Conservation (phyloP, 306 rosid genomes). For the Quercus gilva region DNA sequence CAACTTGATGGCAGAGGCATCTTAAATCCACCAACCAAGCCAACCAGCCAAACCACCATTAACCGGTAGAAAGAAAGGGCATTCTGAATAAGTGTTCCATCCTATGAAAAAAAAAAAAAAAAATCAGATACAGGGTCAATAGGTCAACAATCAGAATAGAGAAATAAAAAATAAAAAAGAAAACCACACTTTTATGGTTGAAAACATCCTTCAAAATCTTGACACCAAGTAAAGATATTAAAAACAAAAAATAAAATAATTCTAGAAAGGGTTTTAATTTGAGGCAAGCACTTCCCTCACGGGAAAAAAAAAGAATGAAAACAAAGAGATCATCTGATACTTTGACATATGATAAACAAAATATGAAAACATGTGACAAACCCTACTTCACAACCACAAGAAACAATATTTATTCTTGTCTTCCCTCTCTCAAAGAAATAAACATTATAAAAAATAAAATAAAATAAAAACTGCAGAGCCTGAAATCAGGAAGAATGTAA, state of each 20-base stretch:
- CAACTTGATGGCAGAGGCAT: constrained; percentile 86
- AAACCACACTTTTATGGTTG: not conserved
- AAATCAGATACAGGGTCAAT: constrained; percentile 11
- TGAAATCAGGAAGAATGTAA: not conserved
- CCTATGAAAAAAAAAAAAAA: constrained; percentile 44
- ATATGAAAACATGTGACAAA: not conserved
- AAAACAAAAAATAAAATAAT: not conserved
- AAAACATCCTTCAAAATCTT: not conserved
- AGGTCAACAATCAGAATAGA: constrained; percentile 11
- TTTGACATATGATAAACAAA: not conserved
- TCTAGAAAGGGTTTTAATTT: not conserved
- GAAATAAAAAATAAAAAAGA: not conserved
- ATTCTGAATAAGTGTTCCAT: constrained; percentile 69
- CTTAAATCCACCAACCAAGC: constrained; percentile 94
- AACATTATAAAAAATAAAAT: not conserved
- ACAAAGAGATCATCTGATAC: not conserved
- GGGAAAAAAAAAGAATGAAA: not conserved
- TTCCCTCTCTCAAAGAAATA: not conserved
- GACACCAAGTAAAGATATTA: not conserved
- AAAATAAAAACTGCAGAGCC: not conserved
- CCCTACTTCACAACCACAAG: not conserved
- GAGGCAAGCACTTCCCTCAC: not conserved
- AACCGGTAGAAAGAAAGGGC: constrained; percentile 84
- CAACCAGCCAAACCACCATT: constrained; percentile 91
- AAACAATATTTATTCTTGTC: not conserved